Conservation (phyloP, 2,329 filamentous ascomycete genomes). For the Fusarium sp. region DNA sequence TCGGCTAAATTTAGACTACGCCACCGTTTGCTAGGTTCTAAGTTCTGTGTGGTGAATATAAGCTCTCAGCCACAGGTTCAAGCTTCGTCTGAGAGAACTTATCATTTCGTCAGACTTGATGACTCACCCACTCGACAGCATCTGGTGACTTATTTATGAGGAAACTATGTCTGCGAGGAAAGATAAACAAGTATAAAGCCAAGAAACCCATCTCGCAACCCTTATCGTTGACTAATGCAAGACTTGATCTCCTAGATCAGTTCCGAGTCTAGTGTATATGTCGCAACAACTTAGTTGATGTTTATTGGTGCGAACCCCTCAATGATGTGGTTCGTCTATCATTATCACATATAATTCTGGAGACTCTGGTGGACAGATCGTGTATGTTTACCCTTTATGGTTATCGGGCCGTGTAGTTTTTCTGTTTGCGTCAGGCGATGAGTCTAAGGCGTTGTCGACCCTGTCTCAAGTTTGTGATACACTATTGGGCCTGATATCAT, state of each 20-base stretch:
- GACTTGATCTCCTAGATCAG: background rate
- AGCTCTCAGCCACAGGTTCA: too few species aligned
- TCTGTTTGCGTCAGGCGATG: background rate
- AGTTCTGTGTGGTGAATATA: too few species aligned
- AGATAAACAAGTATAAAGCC: background rate
- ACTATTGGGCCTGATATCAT: background rate
- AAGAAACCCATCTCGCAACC: background rate
- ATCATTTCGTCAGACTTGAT: background rate
- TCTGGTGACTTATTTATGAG: background rate
- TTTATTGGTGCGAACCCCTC: constrained; percentile 27
- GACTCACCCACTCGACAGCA: background rate
- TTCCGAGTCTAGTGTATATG: constrained; percentile 14
- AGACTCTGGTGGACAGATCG: background rate
- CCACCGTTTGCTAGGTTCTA: background rate
- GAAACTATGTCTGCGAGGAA: background rate
- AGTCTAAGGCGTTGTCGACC: background rate
- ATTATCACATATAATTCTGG: background rate
- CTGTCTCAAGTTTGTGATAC: background rate
- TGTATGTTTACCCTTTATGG: background rate
- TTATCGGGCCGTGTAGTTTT: background rate
- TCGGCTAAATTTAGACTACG: background rate
- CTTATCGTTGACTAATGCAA: constrained; percentile 6
- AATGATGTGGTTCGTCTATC: background rate
- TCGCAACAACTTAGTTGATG: constrained; percentile 1
- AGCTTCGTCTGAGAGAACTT: too few species aligned